phyloP scores from a whole-genome alignment of 805 yeast genomes.

The Zygotorulaspora chibaensis region DNA sequence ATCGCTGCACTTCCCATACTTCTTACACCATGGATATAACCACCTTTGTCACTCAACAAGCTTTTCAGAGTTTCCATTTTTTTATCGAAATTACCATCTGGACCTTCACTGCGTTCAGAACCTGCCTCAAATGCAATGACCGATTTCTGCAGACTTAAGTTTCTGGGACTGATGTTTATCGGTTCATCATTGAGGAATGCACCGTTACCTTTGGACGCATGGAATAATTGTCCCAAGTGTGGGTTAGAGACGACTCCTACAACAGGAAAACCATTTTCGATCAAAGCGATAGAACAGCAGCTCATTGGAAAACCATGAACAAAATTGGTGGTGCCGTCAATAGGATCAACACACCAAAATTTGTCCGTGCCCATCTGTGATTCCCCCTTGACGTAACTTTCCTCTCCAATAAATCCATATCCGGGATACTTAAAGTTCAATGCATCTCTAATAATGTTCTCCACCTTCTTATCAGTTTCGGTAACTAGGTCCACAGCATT shows the following conservation, averaged over 20 bases:
- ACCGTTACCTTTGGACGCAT: conserved; percentile 54
- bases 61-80: conserved; percentile 47
- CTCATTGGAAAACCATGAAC: conserved; percentile 59
- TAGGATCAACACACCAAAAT: conserved; percentile 61
- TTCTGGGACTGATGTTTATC: conserved; percentile 33
- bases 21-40: conserved; percentile 58
- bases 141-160: conserved; percentile 47
- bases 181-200: conserved; percentile 45
- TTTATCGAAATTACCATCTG: conserved; percentile 46
- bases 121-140: conserved; percentile 61
- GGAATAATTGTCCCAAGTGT: conserved; percentile 47
- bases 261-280: conserved; percentile 44
- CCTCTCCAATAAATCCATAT: conserved; percentile 58
- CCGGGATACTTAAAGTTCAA: conserved; percentile 41
- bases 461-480: conserved; percentile 55
- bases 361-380: conserved; percentile 48
- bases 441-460: conserved; percentile 33
- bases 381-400: conserved; percentile 48
- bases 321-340: conserved; percentile 64
- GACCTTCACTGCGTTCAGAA: conserved; percentile 52
- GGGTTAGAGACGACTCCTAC: conserved; percentile 71
- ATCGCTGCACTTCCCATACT: conserved; percentile 62
- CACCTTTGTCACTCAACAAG: conserved; percentile 47
- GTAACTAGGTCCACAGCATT: conserved; percentile 63
- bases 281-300: conserved; percentile 58